Evolutionary conservation across 306 rosid species (phyloP), one percentile per base, ranked within the genome.

Genomic region (Pterocarpus santalinus): DNA sequence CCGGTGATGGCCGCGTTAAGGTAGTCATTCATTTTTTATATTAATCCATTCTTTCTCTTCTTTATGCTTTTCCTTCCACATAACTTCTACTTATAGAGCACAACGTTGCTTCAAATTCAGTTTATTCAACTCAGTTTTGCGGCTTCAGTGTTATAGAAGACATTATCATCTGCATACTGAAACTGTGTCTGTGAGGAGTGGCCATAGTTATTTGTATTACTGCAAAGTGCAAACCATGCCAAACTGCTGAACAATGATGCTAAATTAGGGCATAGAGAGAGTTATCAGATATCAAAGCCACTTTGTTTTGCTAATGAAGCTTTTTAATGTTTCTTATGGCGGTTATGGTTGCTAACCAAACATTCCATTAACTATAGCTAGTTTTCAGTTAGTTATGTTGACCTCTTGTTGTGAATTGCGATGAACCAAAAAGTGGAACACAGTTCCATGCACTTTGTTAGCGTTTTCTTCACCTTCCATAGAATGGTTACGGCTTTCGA

Each of bases 1-100:
- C 96, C 34, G 99, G 99, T 3, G 99, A 91, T 85, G 98, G 99
- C 34, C 95, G 99, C 38, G 86, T 95, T 11, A 95, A 94, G 98
- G 98, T 92, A 70, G 38, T 11, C 39, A 15, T 52, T 63, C 12
- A 0, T 8, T 62, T 22, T 22, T 22, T 22, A 22, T 22, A 22
- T 22, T 22, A 22, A 22, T 22, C 28, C 28, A 22, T 22, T 22
- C 28, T 17, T 2, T 47, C 4, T 53, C 16, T 34, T 58, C 33
- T 44, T 68, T 79, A 16, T 6, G 30, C 33, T 13, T 17, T 65
- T 34, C 16, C 81, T 15, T 62, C 46, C 51, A 34, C 16, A 8
- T 3, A 3, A 10, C 12, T 63, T 73, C 13, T 2, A 8, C 6
- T n/a, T 11, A 28, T 5, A 56, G 34, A 2, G 30, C 10, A 9